Conservation (phyloP, 108 stramenopile species). For the Cylindrotheca closterium region DNA sequence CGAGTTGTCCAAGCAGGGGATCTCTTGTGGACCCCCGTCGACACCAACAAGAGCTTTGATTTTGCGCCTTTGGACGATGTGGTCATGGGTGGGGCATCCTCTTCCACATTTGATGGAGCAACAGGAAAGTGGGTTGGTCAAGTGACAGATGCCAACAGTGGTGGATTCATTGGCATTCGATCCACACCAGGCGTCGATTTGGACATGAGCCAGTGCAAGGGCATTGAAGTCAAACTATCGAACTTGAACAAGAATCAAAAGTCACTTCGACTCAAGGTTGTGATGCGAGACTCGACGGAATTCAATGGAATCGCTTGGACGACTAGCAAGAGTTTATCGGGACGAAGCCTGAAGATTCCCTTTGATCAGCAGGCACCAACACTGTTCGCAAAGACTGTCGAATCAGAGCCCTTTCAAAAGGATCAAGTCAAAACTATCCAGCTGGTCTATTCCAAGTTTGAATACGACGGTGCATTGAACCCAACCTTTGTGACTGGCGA, state of each 20-base stretch:
- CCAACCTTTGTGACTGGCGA: constrained; percentile 26
- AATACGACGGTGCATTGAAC: constrained; percentile 60
- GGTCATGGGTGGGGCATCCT: constrained; percentile 84
- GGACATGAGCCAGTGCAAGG: constrained; percentile 64
- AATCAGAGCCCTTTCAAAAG: constrained; percentile 38
- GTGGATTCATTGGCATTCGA: constrained; percentile 83
- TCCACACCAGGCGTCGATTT: constrained; percentile 55
- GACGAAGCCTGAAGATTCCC: constrained; percentile 32
- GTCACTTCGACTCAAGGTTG: constrained; percentile 58
- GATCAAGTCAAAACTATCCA: constrained; percentile 60
- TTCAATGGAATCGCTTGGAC: constrained; percentile 88
- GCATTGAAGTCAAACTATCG: constrained; percentile 44
- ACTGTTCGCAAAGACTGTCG: constrained; percentile 61
- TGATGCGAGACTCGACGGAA: constrained; percentile 68
- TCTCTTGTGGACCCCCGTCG: constrained; percentile 49
- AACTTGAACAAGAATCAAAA: constrained; percentile 18
- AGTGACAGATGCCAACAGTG: constrained; percentile 82
- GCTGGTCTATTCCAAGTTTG: constrained; percentile 81
- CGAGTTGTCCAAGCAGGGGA: constrained; percentile 33
- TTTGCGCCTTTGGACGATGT: constrained; percentile 81
- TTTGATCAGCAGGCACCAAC: constrained; percentile 70
- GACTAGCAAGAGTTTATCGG: constrained; percentile 42
- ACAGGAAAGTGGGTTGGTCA: constrained; percentile 74
- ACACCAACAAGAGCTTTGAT: constrained; percentile 30
- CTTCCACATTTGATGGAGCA: constrained; percentile 52